Conservation (phyloP, 2,329 filamentous ascomycete species). For the Penicillium sp. region DNA sequence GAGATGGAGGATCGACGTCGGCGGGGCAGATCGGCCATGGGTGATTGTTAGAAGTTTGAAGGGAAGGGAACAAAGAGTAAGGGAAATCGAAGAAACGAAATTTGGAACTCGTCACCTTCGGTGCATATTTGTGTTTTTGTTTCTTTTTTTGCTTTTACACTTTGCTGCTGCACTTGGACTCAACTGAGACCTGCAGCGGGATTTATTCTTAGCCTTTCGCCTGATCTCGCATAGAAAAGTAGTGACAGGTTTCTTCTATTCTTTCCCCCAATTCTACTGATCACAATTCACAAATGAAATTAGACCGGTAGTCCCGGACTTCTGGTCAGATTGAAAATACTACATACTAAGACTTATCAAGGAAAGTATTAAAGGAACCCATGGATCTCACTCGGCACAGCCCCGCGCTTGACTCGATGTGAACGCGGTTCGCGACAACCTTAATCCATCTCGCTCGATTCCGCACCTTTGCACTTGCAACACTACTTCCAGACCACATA, state of each 20-base stretch:
- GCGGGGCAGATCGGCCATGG: constrained; percentile 18
- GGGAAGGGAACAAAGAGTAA: background rate
- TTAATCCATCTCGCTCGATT: too few species aligned
- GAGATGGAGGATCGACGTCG: constrained; percentile 22
- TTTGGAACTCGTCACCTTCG: constrained; percentile 13
- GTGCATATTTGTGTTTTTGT: background rate
- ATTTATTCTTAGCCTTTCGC: constrained; percentile 10
- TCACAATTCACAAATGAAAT: background rate
- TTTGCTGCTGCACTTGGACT: background rate
- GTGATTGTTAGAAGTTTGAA: background rate
- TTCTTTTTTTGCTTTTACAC: background rate
- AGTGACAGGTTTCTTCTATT: background rate
- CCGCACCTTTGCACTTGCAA: background rate
- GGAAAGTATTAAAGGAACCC: too few species aligned
- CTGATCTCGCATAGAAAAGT: background rate
- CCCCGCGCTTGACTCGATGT: constrained; percentile 19
- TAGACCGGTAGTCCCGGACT: background rate
- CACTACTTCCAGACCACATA: background rate
- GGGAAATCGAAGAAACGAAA: constrained; percentile 3
- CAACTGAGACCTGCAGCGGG: constrained; percentile 19
- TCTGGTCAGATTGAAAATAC: constrained; percentile 2
- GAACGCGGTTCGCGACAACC: background rate
- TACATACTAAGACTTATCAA: too few species aligned
- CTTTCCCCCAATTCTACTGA: background rate
- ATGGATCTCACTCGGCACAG: constrained; percentile 11